Evolutionary conservation across 805 yeast species (phyloP).

Genomic region (Pichia ethanolica): DNA sequence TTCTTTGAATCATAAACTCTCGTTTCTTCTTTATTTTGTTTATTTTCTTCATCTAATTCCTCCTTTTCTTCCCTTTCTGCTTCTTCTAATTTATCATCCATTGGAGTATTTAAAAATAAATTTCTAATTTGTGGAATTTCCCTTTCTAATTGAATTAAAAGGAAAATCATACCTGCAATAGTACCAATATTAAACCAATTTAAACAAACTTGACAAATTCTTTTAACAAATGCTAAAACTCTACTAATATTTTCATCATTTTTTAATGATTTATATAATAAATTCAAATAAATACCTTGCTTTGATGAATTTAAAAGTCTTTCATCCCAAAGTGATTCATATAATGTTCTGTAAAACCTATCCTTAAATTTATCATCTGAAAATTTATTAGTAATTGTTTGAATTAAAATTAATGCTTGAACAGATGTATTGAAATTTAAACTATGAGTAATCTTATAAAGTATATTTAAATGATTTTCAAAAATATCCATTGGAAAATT

Average conservation of each 20-base stretch:
- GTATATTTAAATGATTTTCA: slow-evolving; percentile 69
- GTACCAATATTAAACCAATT: slow-evolving; percentile 89
- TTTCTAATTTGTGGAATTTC: slow-evolving; percentile 59
- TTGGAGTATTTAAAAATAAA: slow-evolving; percentile 47
- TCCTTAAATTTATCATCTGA: slow-evolving; percentile 30
- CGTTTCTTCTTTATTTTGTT: slow-evolving; percentile 15
- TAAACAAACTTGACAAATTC: slow-evolving; percentile 77
- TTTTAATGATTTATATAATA: slow-evolving; percentile 77
- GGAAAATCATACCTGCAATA: slow-evolving; percentile 70
- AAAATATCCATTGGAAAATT: slow-evolving; percentile 63
- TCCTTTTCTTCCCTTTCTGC: slow-evolving; percentile 39
- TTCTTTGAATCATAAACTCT: slow-evolving; percentile 69
- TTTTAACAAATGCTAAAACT: slow-evolving; percentile 82
- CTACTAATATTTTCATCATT: slow-evolving; percentile 57
- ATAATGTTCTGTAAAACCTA: slow-evolving; percentile 79
- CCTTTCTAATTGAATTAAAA: slow-evolving; percentile 63
- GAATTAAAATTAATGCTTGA: slow-evolving; percentile 81
- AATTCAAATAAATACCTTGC: slow-evolving; percentile 84
- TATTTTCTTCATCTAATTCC: slow-evolving; percentile 26
- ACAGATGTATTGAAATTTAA: slow-evolving; percentile 90
- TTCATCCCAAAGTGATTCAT: slow-evolving; percentile 82
- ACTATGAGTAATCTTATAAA: slow-evolving; percentile 87
- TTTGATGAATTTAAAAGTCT: slow-evolving; percentile 82
- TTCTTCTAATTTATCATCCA: slow-evolving; percentile 41
- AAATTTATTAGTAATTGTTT: slow-evolving; percentile 66